Evolutionary conservation across 1,284 basidiomycete species (phyloP), one percentile per base, ranked within the genome.

Genomic region (Ganoderma sinense): DNA sequence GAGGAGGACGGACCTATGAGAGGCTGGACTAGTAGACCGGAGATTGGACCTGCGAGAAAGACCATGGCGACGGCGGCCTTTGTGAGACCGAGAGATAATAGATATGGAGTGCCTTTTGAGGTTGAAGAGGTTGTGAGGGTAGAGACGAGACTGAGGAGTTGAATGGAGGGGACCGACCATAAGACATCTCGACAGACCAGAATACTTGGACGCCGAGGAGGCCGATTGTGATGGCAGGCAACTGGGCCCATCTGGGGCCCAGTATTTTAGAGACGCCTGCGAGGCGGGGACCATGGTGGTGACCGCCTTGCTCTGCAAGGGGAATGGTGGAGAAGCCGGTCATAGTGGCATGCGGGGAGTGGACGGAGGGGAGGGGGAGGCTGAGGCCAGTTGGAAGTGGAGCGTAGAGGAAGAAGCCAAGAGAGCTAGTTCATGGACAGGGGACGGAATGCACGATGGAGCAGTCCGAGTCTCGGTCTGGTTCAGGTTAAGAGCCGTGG

Each of bases 181-280:
- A 96, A 0, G 93, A 93, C 94, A 97, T 96, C 79, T 97, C 95
- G 4, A 97, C 91, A 1, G 93, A 94, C 95, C 95, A 97, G 66
- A 96, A 89, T 73, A 95, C 89, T 78, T 95, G 94, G 1, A 96
- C 90, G 16, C 95, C 95, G 4, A 95, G 81, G 70, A 96, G 83
- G 2, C 94, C 93, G 26, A 96, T 78, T 0, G 94, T 96, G 63
- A 96, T 81, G 5, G 89, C 83, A 0, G 94, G 94, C 53, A 95
- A 80, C 69, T 87, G 88, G 4, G 87, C 80, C 87, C 88, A 92
- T 63, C 76, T 75, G 0, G 91, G 91, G 1, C 91, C 91, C 33
- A 85, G 79, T 31, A 93, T 86, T 69, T 82, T 84, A 0, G 90
- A 83, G 10, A 84, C 82, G 4, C 90, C 90, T 10, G 83, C 79